Percentiles rank a stretch among this genome's conserved stretches.
These are phyloP conservation scores for Xerocomellus chrysenteron DNA, from an alignment of 768 basidiomycete species.

Conservation along the genomic window DNA sequence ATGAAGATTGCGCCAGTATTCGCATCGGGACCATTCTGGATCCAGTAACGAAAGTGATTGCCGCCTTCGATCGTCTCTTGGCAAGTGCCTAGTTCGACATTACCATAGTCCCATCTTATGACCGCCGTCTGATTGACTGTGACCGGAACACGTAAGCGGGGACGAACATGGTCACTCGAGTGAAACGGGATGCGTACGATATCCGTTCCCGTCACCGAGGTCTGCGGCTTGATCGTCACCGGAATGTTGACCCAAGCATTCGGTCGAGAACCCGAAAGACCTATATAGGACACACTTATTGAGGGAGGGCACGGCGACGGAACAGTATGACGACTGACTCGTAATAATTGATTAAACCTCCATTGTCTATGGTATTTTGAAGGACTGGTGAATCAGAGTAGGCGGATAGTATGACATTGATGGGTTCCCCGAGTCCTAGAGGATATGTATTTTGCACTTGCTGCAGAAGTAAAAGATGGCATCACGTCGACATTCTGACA, in stretches of 20 bases:
- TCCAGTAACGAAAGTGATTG: constrained; percentile 87
- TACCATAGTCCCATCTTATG: constrained; percentile 83
- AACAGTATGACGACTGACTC: constrained; percentile 47
- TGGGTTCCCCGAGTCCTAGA: constrained; percentile 77
- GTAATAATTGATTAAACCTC: constrained; percentile 82
- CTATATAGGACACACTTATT: constrained; percentile 24
- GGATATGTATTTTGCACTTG: constrained; percentile 59
- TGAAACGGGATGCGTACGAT: constrained; percentile 44
- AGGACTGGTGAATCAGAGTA: constrained; percentile 72
- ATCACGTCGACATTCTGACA: background rate
- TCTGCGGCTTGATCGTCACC: constrained; percentile 69
- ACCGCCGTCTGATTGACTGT: constrained; percentile 79
- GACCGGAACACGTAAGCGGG: background rate
- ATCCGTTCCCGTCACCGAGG: constrained; percentile 81
- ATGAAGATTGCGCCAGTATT: constrained; percentile 76
- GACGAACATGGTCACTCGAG: background rate
- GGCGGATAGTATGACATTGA: constrained; percentile 79
- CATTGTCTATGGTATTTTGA: constrained; percentile 53
- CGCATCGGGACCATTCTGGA: constrained; percentile 63
- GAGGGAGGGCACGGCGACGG: background rate
- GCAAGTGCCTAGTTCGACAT: constrained; percentile 81
- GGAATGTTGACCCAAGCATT: constrained; percentile 83
- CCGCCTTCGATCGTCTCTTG: constrained; percentile 84
- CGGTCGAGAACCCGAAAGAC: constrained; percentile 67
- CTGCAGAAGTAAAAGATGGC: constrained; percentile 33